These are phyloP conservation scores for Leccinum olivaceopallidum DNA, from an alignment of 768 basidiomycete genomes.

Conservation along the genomic window DNA sequence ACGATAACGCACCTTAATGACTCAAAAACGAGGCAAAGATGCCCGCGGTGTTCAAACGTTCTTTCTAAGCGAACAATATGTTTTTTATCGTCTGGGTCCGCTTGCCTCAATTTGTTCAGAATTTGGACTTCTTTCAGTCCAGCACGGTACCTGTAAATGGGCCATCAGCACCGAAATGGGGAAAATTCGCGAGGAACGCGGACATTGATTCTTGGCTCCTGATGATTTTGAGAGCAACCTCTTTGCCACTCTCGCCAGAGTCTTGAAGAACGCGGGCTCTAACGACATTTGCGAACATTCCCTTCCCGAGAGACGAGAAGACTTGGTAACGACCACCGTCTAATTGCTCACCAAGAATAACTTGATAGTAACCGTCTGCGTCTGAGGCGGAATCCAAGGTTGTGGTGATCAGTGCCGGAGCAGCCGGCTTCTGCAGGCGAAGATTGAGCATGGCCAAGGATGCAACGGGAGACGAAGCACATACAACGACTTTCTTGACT, in stretches of 20 bases:
- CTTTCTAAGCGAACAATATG: slow-evolving; percentile 91
- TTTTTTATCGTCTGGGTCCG: slow-evolving; percentile 96
- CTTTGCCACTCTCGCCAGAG: slow-evolving; percentile 51
- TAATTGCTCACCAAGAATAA: slow-evolving; percentile 92
- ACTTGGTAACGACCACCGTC: slow-evolving; percentile 94
- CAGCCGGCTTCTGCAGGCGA: slow-evolving; percentile 42
- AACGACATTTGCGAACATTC: slow-evolving; percentile 98
- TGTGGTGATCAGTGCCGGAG: slow-evolving; percentile 69
- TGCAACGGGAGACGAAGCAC: slow-evolving; percentile 17
- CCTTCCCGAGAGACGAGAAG: slow-evolving; percentile 92
- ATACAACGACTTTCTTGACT: slow-evolving; percentile 56
- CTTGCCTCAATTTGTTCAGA: slow-evolving; percentile 79
- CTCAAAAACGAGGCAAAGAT: slow-evolving; percentile 96
- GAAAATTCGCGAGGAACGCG: slow-evolving; percentile 33
- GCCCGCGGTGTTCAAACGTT: slow-evolving; percentile 96
- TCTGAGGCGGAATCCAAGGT: slow-evolving; percentile 90
- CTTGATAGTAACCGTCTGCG: slow-evolving; percentile 92
- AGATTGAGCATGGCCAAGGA: slow-evolving; percentile 11
- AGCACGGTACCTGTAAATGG: slow-evolving; percentile 77
- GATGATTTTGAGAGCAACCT: slow-evolving; percentile 98
- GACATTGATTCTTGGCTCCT: slow-evolving; percentile 96
- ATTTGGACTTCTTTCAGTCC: slow-evolving; percentile 92
- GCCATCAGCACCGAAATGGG: slow-evolving; percentile 5
- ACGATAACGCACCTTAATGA: slow-evolving; percentile 67
- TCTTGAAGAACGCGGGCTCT: slow-evolving; percentile 82